phyloP scores from a whole-genome alignment of 257 asterid genomes.

The Plantago major region DNA sequence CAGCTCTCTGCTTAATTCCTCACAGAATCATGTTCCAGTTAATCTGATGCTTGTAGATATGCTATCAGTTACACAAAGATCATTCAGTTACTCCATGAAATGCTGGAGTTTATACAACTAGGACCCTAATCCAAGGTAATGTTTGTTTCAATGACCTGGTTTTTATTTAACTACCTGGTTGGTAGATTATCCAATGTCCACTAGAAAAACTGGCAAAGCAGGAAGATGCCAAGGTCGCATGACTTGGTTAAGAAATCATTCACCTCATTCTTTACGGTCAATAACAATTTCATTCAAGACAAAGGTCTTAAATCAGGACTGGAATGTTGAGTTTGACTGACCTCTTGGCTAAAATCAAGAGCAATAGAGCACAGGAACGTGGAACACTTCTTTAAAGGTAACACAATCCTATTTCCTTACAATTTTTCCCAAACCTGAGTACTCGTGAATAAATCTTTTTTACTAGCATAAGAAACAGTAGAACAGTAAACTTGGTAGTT shows the following conservation, averaged over 20 bases:
- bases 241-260: too few relatives aligned
- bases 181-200: not conserved
- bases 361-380: too few relatives aligned
- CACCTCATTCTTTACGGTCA: too few relatives aligned
- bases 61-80: not conserved
- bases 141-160: not conserved
- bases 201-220: not conserved
- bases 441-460: too few relatives aligned
- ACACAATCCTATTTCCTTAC: too few relatives aligned
- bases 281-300: too few relatives aligned
- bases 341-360: too few relatives aligned
- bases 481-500: conserved; percentile 8
- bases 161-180: not conserved
- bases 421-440: too few relatives aligned
- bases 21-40: not conserved
- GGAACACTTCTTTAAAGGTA: too few relatives aligned
- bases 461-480: conserved; percentile 8
- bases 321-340: too few relatives aligned
- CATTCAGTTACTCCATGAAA: conserved; percentile 4
- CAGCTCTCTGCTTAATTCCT: not conserved
- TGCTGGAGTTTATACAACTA: not conserved
- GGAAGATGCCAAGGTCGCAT: not conserved
- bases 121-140: not conserved
- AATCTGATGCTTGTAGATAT: not conserved
- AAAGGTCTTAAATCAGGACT: too few relatives aligned